These are phyloP conservation scores for Cercophora samala DNA, from an alignment of 495 filamentous ascomycete species.

Conservation along the genomic window DNA sequence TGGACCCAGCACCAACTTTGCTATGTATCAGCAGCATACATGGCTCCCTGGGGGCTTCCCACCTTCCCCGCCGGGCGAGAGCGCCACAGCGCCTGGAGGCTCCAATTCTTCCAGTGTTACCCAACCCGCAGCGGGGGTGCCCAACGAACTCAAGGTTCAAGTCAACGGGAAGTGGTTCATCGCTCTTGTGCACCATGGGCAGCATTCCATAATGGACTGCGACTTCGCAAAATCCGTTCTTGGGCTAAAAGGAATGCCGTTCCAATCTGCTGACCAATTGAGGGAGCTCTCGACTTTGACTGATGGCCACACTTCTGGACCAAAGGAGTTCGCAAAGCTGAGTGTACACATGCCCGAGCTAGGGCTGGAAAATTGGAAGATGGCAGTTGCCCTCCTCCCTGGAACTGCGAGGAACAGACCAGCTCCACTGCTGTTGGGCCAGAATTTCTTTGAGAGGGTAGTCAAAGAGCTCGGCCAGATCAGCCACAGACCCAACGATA, in stretches of 20 bases:
- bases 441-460: background rate
- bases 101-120: background rate
- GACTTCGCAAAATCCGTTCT: background rate
- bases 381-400: background rate
- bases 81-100: background rate
- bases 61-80: background rate
- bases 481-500: background rate
- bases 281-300: background rate
- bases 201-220: background rate
- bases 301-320: background rate
- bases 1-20: background rate
- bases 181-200: background rate
- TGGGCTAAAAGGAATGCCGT: background rate
- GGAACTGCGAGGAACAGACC: background rate
- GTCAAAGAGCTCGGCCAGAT: background rate
- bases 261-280: background rate
- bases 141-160: background rate
- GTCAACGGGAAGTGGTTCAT: background rate
- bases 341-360: background rate
- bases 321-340: background rate
- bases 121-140: background rate
- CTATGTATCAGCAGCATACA: background rate
- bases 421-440: background rate
- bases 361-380: background rate
- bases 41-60: background rate